phyloP scores from a whole-genome alignment of 2,329 filamentous ascomycete species.

The Aspergillus clavatus region DNA sequence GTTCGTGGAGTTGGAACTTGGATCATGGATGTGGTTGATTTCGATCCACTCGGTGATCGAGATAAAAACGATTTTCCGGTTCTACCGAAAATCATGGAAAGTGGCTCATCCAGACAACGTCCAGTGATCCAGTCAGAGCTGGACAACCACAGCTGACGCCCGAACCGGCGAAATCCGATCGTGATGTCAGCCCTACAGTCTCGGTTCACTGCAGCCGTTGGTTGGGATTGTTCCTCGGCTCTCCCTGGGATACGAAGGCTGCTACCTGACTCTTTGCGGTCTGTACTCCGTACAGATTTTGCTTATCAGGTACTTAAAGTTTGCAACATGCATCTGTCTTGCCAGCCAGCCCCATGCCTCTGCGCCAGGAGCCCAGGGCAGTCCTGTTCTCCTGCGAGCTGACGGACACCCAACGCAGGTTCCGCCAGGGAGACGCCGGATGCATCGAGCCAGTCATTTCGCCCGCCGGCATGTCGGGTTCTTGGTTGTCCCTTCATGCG shows the following conservation, averaged over 20 bases:
- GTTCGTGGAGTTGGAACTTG: neutral
- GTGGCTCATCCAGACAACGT: too few species aligned
- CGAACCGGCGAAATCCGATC: neutral
- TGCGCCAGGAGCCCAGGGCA: constrained; percentile 1
- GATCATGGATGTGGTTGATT: neutral
- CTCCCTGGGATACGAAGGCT: too few species aligned
- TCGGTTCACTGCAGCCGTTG: neutral
- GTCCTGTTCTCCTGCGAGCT: constrained; percentile 8
- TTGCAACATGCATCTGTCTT: neutral
- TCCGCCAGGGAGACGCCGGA: constrained; percentile 10
- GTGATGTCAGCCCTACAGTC: neutral
- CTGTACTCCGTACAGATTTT: neutral
- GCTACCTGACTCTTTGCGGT: too few species aligned
- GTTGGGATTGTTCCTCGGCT: neutral
- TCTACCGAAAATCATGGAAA: too few species aligned
- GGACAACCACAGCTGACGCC: too few species aligned
- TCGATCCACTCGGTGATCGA: neutral
- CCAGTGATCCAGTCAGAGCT: too few species aligned
- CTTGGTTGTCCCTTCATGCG: constrained; percentile 39
- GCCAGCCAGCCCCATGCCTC: neutral
- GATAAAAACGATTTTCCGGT: neutral
- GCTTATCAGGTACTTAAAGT: neutral
- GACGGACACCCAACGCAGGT: constrained; percentile 8
- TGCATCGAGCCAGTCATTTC: constrained; percentile 14
- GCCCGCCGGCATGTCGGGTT: constrained; percentile 35